Evolutionary conservation across 2,329 filamentous ascomycete species (phyloP), one percentile per base, ranked within the genome.

Genomic region (Lecanoromycetidae sp.): DNA sequence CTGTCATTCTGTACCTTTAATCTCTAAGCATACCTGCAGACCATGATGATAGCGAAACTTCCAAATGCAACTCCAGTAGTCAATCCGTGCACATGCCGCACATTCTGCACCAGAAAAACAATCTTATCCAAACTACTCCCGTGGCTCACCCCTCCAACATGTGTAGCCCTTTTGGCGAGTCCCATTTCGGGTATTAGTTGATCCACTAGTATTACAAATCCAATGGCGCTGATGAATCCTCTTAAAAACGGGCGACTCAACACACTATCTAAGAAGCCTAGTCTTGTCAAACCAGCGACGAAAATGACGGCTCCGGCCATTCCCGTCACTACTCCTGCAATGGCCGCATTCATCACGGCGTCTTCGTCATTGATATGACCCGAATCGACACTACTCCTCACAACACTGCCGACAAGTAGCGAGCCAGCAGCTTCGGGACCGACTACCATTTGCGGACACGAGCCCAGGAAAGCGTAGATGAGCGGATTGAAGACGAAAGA

Each of bases 141-240:
- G 59, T 96, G 90, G 35, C 77, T 76, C 2, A 87, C 76, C n/a
- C 76, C 73, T 2, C 70, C 68, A 2, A 63, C 60, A 13, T 81
- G 66, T 44, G 77, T 78, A 0, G 87, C 85, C 15, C 79, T 65
- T 1, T 72, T 67, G 30, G 72, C 74, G 19, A 98, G 72, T 0
- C 91, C 91, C 57, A 94, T 74, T 63, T 96, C 87, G 0, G 90
- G 88, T 44, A 95, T 84, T 36, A 94, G 69, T 65, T 98, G 91
- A 62, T 96, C 91, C 29, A 96, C 86, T 32, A 93, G 79, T 60
- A 98, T 96, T 54, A 96, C 88, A 47, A 95, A 85, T 40, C 91
- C 91, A 61, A 98, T 93, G 42, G 91, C 91, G 48, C 86, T 94
- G 65, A 98, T 95, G 67, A 98, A 98, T 1, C 91, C 91, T 50